These are phyloP conservation scores for Gonium pectorale DNA, from an alignment of 139 green algal genomes.

Conservation along the genomic window DNA sequence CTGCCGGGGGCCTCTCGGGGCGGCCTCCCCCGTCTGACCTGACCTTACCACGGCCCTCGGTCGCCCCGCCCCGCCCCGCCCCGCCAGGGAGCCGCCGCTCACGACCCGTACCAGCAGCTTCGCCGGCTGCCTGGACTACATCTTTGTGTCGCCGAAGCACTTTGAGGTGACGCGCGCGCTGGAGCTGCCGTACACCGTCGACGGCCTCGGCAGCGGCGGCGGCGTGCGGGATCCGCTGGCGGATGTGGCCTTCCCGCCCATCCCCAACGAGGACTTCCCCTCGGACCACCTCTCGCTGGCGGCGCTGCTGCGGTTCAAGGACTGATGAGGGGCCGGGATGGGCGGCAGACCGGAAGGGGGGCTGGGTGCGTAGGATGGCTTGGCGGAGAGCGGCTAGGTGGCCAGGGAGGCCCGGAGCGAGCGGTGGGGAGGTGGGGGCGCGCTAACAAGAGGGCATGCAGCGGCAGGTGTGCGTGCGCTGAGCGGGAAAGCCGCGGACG, in stretches of 20 bases:
- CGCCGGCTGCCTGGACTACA: slow-evolving; percentile 71
- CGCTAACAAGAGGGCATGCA: too few relatives aligned
- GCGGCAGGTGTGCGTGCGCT: too few relatives aligned
- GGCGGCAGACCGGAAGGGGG: too few relatives aligned
- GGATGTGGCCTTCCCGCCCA: slow-evolving; percentile 7
- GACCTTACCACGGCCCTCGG: background rate
- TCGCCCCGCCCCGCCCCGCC: background rate
- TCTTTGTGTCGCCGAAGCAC: slow-evolving; percentile 51
- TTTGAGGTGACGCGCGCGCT: background rate
- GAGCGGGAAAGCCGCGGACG: too few relatives aligned
- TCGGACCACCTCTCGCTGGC: slow-evolving; percentile 35
- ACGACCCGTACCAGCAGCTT: slow-evolving; percentile 72
- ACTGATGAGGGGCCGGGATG: background rate
- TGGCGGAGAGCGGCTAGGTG: too few relatives aligned
- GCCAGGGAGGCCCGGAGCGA: too few relatives aligned
- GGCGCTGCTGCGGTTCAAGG: slow-evolving; percentile 8
- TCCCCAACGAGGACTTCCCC: background rate
- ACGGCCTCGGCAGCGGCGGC: background rate
- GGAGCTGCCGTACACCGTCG: slow-evolving; percentile 31
- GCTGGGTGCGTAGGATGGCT: too few relatives aligned
- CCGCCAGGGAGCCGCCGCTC: slow-evolving; percentile 58
- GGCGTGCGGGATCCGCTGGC: background rate
- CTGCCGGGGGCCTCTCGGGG: too few relatives aligned
- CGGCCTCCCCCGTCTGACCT: too few relatives aligned
- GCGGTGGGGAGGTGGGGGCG: too few relatives aligned